Conservation (phyloP, 768 basidiomycete genomes). For the Tylopilus felleus region DNA sequence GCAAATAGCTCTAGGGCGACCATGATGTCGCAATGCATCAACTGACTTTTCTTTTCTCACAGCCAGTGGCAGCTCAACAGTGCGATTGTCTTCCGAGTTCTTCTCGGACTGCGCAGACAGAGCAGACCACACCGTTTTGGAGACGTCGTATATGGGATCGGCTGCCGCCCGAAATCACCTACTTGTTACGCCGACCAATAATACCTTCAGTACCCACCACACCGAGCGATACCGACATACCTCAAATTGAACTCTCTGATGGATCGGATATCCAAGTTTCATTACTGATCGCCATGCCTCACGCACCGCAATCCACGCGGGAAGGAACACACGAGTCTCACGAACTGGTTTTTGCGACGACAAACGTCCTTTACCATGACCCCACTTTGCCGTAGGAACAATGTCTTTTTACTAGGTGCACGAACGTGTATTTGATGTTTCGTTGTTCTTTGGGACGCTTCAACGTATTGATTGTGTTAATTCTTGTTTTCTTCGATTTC, state of each 20-base stretch:
- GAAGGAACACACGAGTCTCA: constrained; percentile 5
- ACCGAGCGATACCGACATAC: neutral
- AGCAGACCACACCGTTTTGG: constrained; percentile 20
- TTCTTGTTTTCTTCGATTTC: neutral
- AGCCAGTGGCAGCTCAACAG: constrained; percentile 26
- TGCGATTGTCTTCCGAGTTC: neutral
- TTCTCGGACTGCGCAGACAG: neutral
- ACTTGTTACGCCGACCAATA: constrained; percentile 26
- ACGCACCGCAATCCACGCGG: neutral
- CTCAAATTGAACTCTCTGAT: constrained; percentile 6
- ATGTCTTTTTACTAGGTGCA: neutral
- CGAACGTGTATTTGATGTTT: constrained; percentile 12
- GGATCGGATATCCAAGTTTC: constrained; percentile 27
- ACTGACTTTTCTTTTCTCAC: neutral
- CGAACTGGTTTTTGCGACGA: constrained; percentile 30
- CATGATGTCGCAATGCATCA: neutral
- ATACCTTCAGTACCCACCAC: neutral
- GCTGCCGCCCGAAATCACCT: constrained; percentile 26
- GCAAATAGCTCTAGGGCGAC: constrained; percentile 21
- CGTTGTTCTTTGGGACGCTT: constrained; percentile 1
- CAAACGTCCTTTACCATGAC: constrained; percentile 14
- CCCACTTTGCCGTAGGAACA: constrained; percentile 9
- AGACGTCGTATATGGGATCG: constrained; percentile 10
- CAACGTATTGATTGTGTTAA: constrained; percentile 4
- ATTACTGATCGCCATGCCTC: constrained; percentile 30